Conservation (phyloP, 495 filamentous ascomycete genomes). For the Penicillium cataractarum region DNA sequence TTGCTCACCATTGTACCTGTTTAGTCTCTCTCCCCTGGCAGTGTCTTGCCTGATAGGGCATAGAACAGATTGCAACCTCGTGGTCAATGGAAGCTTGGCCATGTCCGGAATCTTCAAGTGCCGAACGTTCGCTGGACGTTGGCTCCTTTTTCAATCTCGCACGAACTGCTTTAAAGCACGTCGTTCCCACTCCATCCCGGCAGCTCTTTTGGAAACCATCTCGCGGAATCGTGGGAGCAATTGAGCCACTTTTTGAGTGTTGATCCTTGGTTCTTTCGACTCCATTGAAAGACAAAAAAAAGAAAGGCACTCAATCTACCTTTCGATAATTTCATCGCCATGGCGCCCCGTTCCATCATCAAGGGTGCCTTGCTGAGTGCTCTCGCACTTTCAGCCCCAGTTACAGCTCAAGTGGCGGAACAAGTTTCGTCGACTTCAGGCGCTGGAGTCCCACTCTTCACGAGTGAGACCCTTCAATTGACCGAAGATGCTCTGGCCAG, state of each 20-base stretch:
- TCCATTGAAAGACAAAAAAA: too few relatives aligned
- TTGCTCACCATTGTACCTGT: not conserved
- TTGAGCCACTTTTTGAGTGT: not conserved
- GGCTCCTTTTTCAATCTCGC: not conserved
- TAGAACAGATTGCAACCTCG: constrained; percentile 13
- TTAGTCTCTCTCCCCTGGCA: not conserved
- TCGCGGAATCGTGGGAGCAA: constrained; percentile 11
- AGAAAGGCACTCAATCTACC: constrained; percentile 2
- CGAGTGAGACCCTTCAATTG: constrained; percentile 47
- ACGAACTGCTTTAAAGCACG: constrained; percentile 11
- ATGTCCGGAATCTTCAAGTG: not conserved
- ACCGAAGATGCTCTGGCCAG: constrained; percentile 43
- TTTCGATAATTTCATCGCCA: constrained; percentile 3
- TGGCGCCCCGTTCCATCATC: constrained; percentile 17
- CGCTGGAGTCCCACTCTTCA: constrained; percentile 36
- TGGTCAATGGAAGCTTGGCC: constrained; percentile 10
- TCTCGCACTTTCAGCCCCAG: constrained; percentile 15
- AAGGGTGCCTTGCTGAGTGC: constrained; percentile 16
- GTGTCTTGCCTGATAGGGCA: not conserved
- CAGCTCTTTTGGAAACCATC: constrained; percentile 3
- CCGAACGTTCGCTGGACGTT: not conserved
- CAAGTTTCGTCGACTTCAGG: constrained; percentile 19
- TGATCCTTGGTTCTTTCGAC: not conserved
- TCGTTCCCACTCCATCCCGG: constrained; percentile 2
- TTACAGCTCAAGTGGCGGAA: constrained; percentile 13